Evolutionary conservation across 179 eudicot species (phyloP), one percentile per base, ranked within the genome.

Genomic region (Beta macrorhiza): DNA sequence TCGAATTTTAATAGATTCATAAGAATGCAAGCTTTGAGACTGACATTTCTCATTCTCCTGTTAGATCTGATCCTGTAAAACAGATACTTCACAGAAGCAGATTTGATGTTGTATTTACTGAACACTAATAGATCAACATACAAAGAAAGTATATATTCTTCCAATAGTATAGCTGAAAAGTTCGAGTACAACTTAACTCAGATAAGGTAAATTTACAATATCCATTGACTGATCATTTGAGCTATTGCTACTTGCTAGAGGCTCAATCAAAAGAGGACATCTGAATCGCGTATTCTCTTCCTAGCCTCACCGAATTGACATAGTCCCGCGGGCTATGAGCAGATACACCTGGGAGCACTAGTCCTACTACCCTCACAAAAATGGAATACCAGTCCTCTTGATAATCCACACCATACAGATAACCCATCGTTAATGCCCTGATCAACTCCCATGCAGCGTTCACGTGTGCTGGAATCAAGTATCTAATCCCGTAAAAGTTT

Each of bases 311-410:
- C 55, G 94, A 93, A 85, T 92, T 91, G 44, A 92, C 87, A 84
- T 93, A 93, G 74, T 93, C 88, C 20, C 87, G 82, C 0, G 97
- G 97, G 82, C 90, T 86, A 82, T 93, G 98, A 68, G 90, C 98
- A 56, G 98, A 84, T 32, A 93, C 45, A 76, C 98, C 98, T 1
- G 98, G 98, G 45, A 90, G 19, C 15, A 69, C 77, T 62, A 93
- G 79, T 68, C 98, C 98, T 2, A 83, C 62, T 1, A 85, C 15
- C 82, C 97, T 82, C 15, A 88, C 82, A 57, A 85, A 10, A 32
- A 88, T 78, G 5, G 91, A 87, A 80, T 76, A 82, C 97, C 97
- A 91, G 1, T 86, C 58, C 84, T 92, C 98, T 81, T 83, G 84
- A 75, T 88, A 93, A 15, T 85, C 94, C 10, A 87, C 82, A 16